A percentile compares a stretch with the other conserved stretches of the same genome.
These are phyloP conservation scores for Alliaria petiolata DNA, from an alignment of 345 rosid genomes.

Conservation along the genomic window DNA sequence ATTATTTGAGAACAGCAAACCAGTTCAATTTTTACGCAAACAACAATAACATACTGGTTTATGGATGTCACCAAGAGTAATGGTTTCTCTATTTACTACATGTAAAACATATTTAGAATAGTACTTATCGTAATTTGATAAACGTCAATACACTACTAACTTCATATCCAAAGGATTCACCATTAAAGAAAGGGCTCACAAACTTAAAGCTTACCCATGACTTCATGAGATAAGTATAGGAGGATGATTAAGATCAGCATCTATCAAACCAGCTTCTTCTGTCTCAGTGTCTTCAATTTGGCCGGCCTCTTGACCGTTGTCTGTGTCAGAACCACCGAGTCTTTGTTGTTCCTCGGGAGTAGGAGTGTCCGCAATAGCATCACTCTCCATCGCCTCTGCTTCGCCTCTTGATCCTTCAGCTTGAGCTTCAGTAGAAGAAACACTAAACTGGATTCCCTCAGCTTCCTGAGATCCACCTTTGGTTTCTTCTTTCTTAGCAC, in stretches of 20 bases:
- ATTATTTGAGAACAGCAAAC: neutral
- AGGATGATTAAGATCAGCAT: slow-evolving; percentile 25
- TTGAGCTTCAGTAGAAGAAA: slow-evolving; percentile 62
- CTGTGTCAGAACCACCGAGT: slow-evolving; percentile 69
- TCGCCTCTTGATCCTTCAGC: slow-evolving; percentile 61
- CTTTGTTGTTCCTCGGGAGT: slow-evolving; percentile 74
- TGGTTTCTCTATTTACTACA: neutral
- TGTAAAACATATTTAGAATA: no score
- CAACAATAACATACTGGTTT: neutral
- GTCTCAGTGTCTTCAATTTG: slow-evolving; percentile 77
- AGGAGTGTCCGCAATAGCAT: slow-evolving; percentile 41
- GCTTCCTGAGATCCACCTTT: no score
- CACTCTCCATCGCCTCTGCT: slow-evolving; percentile 61
- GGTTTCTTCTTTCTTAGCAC: slow-evolving; percentile 81
- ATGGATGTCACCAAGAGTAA: neutral
- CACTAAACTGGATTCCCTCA: slow-evolving; percentile 69
- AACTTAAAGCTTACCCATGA: neutral
- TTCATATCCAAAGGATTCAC: neutral
- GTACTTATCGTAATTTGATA: neutral
- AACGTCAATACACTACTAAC: neutral
- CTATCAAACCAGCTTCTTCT: slow-evolving; percentile 56
- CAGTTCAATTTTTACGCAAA: neutral
- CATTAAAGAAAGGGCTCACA: neutral
- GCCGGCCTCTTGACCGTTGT: slow-evolving; percentile 71
- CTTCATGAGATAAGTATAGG: slow-evolving; percentile 6